Percentiles rank a stretch among this genome's conserved stretches.
These are phyloP conservation scores for Hymenochaete sp. DNA, from an alignment of 1,284 basidiomycete genomes.

Conservation along the genomic window DNA sequence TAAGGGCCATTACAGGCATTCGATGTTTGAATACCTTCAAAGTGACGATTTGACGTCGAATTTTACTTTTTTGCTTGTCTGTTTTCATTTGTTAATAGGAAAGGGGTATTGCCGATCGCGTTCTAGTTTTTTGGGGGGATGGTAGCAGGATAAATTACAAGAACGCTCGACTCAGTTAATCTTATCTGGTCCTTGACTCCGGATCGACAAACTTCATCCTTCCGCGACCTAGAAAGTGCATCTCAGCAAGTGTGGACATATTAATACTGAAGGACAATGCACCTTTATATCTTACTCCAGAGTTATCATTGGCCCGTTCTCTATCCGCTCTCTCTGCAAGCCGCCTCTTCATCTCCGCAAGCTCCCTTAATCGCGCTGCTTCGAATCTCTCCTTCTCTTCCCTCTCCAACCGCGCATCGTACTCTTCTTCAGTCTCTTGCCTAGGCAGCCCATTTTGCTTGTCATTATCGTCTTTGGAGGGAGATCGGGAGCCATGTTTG, in stretches of 20 bases:
- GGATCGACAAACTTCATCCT: slow-evolving; percentile 63
- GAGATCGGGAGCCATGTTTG: slow-evolving; percentile 21
- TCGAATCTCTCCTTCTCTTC: slow-evolving; percentile 59
- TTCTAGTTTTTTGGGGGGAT: too few species aligned
- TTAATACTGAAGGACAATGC: slow-evolving; percentile 15
- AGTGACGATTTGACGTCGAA: too few species aligned
- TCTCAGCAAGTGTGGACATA: not conserved
- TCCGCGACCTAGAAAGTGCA: slow-evolving; percentile 40
- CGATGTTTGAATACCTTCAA: too few species aligned
- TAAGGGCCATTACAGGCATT: too few species aligned
- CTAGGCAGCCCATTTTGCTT: slow-evolving; percentile 30
- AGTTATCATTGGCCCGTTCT: not conserved
- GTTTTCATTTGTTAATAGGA: too few species aligned
- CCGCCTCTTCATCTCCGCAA: slow-evolving; percentile 40
- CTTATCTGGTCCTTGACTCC: slow-evolving; percentile 28
- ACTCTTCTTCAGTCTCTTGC: slow-evolving; percentile 51
- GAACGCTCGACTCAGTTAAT: too few species aligned
- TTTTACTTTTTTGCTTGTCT: too few species aligned
- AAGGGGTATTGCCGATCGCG: too few species aligned
- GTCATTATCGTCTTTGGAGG: slow-evolving; percentile 9
- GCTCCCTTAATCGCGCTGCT: slow-evolving; percentile 36
- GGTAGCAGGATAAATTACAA: too few species aligned
- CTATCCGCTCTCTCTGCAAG: slow-evolving; percentile 27
- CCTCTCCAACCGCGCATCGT: slow-evolving; percentile 60
- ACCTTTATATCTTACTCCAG: slow-evolving; percentile 58